Evolutionary conservation across 257 asterid genomes (phyloP), one percentile per base, ranked within the genome.

Genomic region (Echites panduratus): DNA sequence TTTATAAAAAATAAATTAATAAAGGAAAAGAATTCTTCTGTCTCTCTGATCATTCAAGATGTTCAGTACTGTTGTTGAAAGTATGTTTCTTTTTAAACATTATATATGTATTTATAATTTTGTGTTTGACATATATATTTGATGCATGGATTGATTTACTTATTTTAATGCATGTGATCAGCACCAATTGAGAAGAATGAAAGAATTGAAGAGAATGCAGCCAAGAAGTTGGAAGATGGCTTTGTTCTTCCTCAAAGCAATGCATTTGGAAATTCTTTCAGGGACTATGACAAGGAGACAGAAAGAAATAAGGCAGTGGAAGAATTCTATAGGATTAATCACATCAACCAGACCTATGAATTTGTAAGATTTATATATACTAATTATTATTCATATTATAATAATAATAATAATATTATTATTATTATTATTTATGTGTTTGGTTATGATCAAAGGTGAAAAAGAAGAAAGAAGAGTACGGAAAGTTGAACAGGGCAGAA

Each of bases 301-400:
- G 49, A 52, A 70, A 76, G 79, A 49, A 70, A 66, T 1, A 54
- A 44, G 44, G 63, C 56, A 2, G 79, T 76, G 20, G 79, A 76
- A 62, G 75, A 76, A 70, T 76, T 76, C 58, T 76, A 76, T 17
- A 62, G 75, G 45, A 47, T 32, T 40, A 76, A 76, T 41, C 79
- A 76, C 58, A 69, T 76, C 58, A 69, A 76, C 20, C 79, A 76
- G n/a, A 59, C 79, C 64, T 75, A 68, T 49, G 74, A 75, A 29
- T 67, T 75, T 59, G 68, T 75, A 67, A 54, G 73, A 41, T 2
- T 2, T 50, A 50, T 32, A 32, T 32, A 32, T 32, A n/a, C n/a
- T n/a, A n/a, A n/a, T 26, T 4, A 3, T 27, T 10, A 9, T 13
- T 13, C 2, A 13, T 3, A 0, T 26, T 59, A 0, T 12, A n/a